Conservation (phyloP, 176 grass and related monocot species). For the Thinopyrum elongatum region DNA sequence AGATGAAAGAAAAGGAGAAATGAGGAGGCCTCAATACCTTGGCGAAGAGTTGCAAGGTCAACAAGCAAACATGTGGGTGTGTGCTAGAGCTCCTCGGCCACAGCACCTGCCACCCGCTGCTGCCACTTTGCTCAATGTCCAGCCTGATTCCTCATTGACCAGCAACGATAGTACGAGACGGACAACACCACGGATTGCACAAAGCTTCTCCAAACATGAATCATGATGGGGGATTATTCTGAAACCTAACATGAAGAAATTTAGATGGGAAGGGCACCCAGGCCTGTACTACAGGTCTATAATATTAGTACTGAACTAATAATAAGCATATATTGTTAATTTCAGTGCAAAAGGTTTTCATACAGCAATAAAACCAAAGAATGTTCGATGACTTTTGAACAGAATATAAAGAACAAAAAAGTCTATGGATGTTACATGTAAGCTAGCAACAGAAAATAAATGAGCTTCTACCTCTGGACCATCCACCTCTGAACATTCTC, state of each 20-base stretch:
- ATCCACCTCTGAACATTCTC: too few species aligned
- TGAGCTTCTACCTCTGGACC: too few species aligned
- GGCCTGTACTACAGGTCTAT: neutral
- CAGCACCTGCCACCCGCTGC: neutral
- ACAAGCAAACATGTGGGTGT: neutral
- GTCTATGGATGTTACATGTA: too few species aligned
- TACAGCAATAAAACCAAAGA: too few species aligned
- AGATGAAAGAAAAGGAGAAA: neutral
- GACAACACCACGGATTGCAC: too few species aligned
- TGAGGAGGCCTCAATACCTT: neutral
- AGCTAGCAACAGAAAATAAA: too few species aligned
- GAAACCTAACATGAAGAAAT: neutral
- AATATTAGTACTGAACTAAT: too few species aligned
- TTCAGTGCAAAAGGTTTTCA: too few species aligned
- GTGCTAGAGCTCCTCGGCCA: neutral
- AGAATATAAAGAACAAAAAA: too few species aligned
- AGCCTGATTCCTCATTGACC: neutral
- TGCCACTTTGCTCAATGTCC: neutral
- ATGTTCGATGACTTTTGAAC: too few species aligned
- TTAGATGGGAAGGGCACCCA: neutral
- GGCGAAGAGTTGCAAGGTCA: neutral
- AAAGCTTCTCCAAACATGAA: neutral
- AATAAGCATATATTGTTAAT: too few species aligned
- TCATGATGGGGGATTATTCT: neutral
- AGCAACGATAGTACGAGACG: neutral